Evolutionary conservation across 1,284 basidiomycete species (phyloP), one percentile per base, ranked within the genome.

Genomic region (Singerocomus inundabilis): DNA sequence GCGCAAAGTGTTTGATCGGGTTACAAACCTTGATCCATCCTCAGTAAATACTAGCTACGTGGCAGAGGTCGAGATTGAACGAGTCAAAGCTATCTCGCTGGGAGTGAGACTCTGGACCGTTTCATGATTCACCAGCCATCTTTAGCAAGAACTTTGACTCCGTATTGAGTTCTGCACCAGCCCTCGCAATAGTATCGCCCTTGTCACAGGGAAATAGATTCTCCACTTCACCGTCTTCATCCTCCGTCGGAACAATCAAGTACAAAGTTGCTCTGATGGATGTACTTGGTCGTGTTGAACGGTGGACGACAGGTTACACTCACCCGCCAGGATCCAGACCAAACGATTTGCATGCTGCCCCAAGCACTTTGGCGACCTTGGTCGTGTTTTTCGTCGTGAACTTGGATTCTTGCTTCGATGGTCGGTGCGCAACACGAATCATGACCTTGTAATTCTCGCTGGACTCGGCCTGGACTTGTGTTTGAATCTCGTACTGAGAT

Each of bases 311-410:
- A n/a, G n/a, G 13, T 15, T 21, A 10, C n/a, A 57, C 62, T 28
- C 37, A 76, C 76, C 44, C 53, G 18, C 53, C 52, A 5, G 43
- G 39, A 33, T 74, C 70, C 26, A 78, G 47, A 0, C 56, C 55
- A 42, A 78, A 79, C 13, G 66, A 74, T 47, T 63, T 74, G 58
- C 76, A 79, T 18, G 66, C 75, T 6, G 66, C 69, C 1, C 57
- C 43, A 1, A 78, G 63, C 10, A 78, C 73, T 44, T 77, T 78
- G 29, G 55, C 52, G 4, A 78, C 69, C 8, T 57, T 61, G 44
- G 77, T 75, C n/a, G 70, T 69, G 9, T 68, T 64, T 11, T 76
- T 76, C 4, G 72, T 70, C 46, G 69, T 73, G 56, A 78, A 78
- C 33, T 76, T 72, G 0, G 71, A 70, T 35, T 62, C 60, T 35